Evolutionary conservation across 2,329 filamentous ascomycete genomes (phyloP).

Genomic region (Nemania sp.): DNA sequence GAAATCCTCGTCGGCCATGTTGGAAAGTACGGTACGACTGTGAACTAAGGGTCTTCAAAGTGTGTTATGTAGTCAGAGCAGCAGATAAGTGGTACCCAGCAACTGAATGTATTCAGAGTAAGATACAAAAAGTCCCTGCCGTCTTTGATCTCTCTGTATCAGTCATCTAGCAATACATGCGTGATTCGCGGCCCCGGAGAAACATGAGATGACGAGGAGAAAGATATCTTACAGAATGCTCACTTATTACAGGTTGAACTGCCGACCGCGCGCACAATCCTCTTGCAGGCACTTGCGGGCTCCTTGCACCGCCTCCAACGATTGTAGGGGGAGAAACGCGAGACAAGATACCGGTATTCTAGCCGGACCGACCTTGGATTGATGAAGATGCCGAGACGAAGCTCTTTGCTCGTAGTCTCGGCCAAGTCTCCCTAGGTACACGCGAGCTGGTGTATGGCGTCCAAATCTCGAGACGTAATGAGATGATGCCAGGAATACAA

Average conservation of each 20-base stretch:
- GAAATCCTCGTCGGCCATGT: conserved; percentile 71
- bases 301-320: conserved; percentile 22
- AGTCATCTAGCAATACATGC: conserved; percentile 40
- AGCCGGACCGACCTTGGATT: conserved; percentile 12
- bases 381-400: conserved; percentile 57
- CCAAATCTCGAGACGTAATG: conserved; percentile 12
- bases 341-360: conserved; percentile 14
- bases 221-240: conserved; percentile 47
- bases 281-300: conserved; percentile 22
- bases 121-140: conserved; percentile 47
- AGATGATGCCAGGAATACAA: conserved; percentile 34
- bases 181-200: conserved; percentile 23
- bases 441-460: conserved; percentile 20
- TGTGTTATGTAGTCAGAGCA: conserved; percentile 32
- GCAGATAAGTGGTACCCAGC: conserved; percentile 34
- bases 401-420: conserved; percentile 64
- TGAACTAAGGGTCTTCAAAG: conserved; percentile 39
- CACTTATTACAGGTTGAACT: conserved; percentile 56
- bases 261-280: conserved; percentile 26
- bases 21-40: conserved; percentile 33
- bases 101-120: conserved; percentile 46
- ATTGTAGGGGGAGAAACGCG: conserved; percentile 22
- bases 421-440: conserved; percentile 26
- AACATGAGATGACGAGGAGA: conserved; percentile 38
- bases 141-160: conserved; percentile 42